Conservation (phyloP, 2,329 filamentous ascomycete genomes). For the Scytalidium lignicola region DNA sequence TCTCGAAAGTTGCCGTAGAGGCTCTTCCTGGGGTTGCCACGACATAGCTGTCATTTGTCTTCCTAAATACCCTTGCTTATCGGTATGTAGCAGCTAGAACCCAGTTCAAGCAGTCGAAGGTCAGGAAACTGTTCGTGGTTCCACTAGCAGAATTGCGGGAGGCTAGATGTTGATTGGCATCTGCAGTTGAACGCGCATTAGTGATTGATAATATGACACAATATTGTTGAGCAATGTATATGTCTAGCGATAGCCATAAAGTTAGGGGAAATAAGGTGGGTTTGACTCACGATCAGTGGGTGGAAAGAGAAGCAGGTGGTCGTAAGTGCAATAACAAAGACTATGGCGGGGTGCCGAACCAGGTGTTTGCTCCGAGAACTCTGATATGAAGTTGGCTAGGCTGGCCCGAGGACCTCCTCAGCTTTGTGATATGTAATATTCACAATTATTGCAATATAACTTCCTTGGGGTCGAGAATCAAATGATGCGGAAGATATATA, state of each 20-base stretch:
- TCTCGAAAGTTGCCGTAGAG: conserved; percentile 80
- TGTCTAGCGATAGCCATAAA: not conserved
- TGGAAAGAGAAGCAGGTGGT: not conserved
- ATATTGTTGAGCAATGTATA: not conserved
- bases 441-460: not conserved
- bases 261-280: not conserved
- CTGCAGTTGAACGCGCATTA: not conserved
- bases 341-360: not conserved
- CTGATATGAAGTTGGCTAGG: not conserved
- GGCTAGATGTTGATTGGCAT: not conserved
- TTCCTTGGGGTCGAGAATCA: not conserved
- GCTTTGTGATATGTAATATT: not conserved
- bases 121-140: not conserved
- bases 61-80: conserved; percentile 4
- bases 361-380: not conserved
- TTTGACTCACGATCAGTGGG: not conserved
- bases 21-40: conserved; percentile 88
- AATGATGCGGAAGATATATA: not conserved
- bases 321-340: not conserved
- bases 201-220: not conserved
- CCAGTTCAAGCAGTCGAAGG: not conserved
- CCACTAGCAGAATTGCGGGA: not conserved
- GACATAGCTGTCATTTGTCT: conserved; percentile 53
- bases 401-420: not conserved
- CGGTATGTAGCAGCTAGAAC: not conserved